Base-by-base conservation (phyloP, 768 basidiomycete genomes). In the Auricularia sp. region DNA sequence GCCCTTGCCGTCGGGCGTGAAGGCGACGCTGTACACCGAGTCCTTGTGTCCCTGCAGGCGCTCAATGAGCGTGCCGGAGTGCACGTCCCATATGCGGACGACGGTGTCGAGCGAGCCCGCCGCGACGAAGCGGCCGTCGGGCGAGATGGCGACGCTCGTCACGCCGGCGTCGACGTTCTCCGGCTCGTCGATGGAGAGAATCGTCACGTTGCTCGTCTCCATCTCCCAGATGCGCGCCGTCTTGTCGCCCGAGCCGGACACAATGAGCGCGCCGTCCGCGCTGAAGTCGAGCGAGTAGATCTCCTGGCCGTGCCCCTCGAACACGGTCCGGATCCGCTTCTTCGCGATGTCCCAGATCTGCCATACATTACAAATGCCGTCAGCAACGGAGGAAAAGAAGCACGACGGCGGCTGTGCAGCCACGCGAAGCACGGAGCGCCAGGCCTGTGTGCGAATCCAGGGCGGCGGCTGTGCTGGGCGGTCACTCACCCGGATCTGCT, bases 271-370 rank as follows among this genome's bases (percentile, higher is more conserved):
- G 6, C 94, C 93, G 69, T 94, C 90, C n/a, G 80, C 76, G 1
- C 91, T 91, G 75, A 94, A 96, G 74, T 91, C 92, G 67, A 97
- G 86, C 1, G 93, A 92, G 75, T 96, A 96, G 71, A 97, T 93
- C 71, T 96, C 94, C 71, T 93, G 90, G 70, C 86, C 85, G 76
- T 97, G 94, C 3, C 94, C 94, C 67, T 90, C 86, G 70, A 95
- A 92, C 10, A 90, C 78, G 67, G 84, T 87, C 64, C 87, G 83
- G 71, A 95, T 91, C 42, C 83, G 83, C 69, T 87, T 87, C 70
- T 85, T 87, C 58, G 81, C 81, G 68, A 97, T 91, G 70, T 95
- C 92, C 94, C 94, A 97, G 69, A 97, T 91, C 90, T 94, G 70
- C 29, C 29, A 29, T 29, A 29, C 29, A 29, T 29, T 29, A 29